A percentile compares a stretch with the other conserved stretches of the same genome.
These are phyloP conservation scores for Fragilaria radians DNA, from an alignment of 108 stramenopile genomes.

Conservation along the genomic window DNA sequence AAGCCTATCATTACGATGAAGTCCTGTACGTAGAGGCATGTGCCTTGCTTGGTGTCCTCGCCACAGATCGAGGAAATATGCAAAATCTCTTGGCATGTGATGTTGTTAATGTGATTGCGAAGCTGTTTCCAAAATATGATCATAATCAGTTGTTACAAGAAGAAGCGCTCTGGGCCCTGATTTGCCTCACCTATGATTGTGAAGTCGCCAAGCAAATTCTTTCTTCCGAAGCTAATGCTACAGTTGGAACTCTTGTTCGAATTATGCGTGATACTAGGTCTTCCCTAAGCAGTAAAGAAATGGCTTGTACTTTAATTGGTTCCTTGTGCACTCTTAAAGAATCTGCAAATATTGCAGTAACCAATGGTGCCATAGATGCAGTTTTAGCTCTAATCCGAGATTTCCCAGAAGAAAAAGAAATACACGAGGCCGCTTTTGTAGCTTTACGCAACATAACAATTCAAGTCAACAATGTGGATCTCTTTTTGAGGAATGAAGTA, in stretches of 20 bases:
- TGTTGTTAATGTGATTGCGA: constrained; percentile 10
- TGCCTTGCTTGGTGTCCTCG: constrained; percentile 20
- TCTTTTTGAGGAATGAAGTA: constrained; percentile 7
- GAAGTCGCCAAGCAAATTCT: background rate
- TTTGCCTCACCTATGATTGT: background rate
- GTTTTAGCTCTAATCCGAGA: constrained; percentile 5
- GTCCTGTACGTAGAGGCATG: constrained; percentile 21
- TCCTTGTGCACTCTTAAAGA: background rate
- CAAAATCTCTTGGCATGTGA: constrained; percentile 10
- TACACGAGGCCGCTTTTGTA: constrained; percentile 23
- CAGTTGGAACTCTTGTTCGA: background rate
- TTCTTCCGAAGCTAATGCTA: background rate
- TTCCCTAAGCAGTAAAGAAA: background rate
- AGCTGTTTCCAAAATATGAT: constrained; percentile 6
- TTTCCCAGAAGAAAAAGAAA: constrained; percentile 8
- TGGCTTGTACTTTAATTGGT: background rate
- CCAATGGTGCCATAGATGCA: constrained; percentile 13
- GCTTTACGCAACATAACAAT: constrained; percentile 26
- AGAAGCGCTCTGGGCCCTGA: constrained; percentile 18
- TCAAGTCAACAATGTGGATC: constrained; percentile 7
- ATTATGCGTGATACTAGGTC: constrained; percentile 9
- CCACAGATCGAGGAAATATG: background rate
- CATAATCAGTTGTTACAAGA: constrained; percentile 6
- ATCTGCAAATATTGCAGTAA: background rate
- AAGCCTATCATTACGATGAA: constrained; percentile 5